A percentile compares a stretch with the other conserved stretches of the same genome.
Evolutionary conservation across 257 asterid species (phyloP).

Genomic region (Penstemon eatonii): DNA sequence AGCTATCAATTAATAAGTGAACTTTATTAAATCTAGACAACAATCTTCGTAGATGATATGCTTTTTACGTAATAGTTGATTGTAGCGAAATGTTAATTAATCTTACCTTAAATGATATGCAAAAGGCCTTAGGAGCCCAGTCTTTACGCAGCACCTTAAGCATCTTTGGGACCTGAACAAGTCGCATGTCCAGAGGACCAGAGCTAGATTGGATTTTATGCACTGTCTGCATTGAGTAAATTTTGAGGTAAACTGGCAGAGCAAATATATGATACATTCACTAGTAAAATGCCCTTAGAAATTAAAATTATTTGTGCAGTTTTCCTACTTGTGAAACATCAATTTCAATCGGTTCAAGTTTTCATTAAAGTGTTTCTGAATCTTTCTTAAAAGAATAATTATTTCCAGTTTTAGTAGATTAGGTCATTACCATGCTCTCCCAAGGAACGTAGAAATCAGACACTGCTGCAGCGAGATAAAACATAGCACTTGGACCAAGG

Average conservation of each 20-base stretch:
- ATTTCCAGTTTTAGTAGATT: conserved; percentile 7
- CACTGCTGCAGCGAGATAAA: conserved; percentile 96
- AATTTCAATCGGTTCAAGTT: not conserved
- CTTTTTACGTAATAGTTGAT: not conserved
- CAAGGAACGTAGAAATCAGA: conserved; percentile 98
- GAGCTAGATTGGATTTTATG: conserved; percentile 90
- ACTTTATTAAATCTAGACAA: not conserved
- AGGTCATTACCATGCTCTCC: conserved; percentile 79
- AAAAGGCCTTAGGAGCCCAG: conserved; percentile 92
- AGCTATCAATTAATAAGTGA: conserved; percentile 37
- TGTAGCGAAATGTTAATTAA: not conserved
- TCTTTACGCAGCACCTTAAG: conserved; percentile 75
- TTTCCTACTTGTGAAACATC: not conserved
- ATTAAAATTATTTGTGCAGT: not conserved
- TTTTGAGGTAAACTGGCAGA: not conserved
- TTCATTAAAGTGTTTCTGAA: too few relatives aligned
- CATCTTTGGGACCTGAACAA: conserved; percentile 94
- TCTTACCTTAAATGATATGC: conserved; percentile 88
- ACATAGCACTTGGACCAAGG: conserved; percentile 66
- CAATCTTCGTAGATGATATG: too few relatives aligned
- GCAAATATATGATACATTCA: not conserved
- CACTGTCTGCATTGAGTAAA: conserved; percentile 42
- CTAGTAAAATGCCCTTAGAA: not conserved
- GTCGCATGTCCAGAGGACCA: conserved; percentile 94
- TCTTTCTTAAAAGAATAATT: too few relatives aligned